Evolutionary conservation across 1,284 basidiomycete genomes (phyloP).

Genomic region (Baeospora myosura): DNA sequence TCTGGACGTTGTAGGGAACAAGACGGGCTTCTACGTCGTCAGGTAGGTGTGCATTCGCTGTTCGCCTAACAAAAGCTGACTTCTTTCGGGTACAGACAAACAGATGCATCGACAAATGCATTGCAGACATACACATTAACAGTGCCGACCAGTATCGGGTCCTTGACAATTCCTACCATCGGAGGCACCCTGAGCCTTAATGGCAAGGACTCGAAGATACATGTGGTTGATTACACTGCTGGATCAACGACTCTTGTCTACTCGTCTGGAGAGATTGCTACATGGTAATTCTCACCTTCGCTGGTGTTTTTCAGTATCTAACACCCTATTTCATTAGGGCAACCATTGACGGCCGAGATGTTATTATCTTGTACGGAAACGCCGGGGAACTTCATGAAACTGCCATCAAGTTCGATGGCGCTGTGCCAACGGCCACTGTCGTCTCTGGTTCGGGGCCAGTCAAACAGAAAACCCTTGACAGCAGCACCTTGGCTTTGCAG

Average conservation of each 20-base stretch:
- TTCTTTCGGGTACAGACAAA: constrained; percentile 23
- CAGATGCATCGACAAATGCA: constrained; percentile 29
- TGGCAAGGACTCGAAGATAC: constrained; percentile 45
- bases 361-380: constrained; percentile 43
- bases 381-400: constrained; percentile 41
- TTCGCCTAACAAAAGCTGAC: neutral
- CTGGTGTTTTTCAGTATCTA: neutral
- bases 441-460: constrained; percentile 32
- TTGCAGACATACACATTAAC: constrained; percentile 31
- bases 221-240: constrained; percentile 40
- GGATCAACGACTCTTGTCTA: constrained; percentile 39
- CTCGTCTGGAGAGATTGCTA: constrained; percentile 42
- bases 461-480: constrained; percentile 25
- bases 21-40: constrained; percentile 40
- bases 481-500: constrained; percentile 31
- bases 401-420: constrained; percentile 30
- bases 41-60: constrained; percentile 21
- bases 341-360: constrained; percentile 38
- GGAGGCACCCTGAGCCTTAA: constrained; percentile 32
- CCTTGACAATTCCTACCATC: constrained; percentile 31
- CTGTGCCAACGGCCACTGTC: constrained; percentile 24
- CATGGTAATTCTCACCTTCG: constrained; percentile 26
- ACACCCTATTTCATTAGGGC: constrained; percentile 25
- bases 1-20: constrained; percentile 36
- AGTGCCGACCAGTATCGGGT: constrained; percentile 36